Conservation (phyloP, 768 basidiomycete genomes). For the Lactarius sanguifluus region DNA sequence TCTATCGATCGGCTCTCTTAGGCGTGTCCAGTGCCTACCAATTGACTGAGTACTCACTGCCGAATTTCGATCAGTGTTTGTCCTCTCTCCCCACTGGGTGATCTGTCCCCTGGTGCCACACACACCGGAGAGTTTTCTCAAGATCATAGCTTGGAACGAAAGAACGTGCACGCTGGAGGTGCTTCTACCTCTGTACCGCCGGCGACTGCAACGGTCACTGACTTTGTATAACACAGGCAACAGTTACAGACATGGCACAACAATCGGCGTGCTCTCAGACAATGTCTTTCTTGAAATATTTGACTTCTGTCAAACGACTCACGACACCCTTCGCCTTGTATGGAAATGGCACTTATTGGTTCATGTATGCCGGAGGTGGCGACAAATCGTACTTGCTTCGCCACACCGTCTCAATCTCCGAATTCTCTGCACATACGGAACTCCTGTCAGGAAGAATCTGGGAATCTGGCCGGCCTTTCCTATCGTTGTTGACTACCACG, state of each 20-base stretch:
- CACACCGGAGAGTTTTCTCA: neutral
- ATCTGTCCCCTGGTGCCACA: neutral
- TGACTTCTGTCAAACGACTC: neutral
- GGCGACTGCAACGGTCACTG: neutral
- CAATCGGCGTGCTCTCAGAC: neutral
- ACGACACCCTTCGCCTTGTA: too few relatives aligned
- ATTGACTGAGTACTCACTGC: neutral
- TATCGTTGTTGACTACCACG: neutral
- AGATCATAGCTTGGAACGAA: neutral
- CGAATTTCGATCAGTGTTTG: neutral
- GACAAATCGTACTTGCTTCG: neutral
- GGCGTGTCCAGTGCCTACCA: neutral
- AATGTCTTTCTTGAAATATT: neutral
- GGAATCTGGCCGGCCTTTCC: neutral
- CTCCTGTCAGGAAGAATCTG: neutral
- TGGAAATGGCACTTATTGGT: neutral
- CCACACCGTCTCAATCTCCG: neutral
- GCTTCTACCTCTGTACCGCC: neutral
- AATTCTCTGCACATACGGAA: neutral
- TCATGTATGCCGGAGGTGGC: neutral
- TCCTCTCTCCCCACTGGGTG: neutral
- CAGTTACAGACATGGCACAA: neutral
- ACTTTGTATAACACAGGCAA: neutral
- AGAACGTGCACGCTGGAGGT: neutral
- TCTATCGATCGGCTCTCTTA: too few relatives aligned